Conservation (phyloP, 2,329 filamentous ascomycete species). For the Fusarium sp. region DNA sequence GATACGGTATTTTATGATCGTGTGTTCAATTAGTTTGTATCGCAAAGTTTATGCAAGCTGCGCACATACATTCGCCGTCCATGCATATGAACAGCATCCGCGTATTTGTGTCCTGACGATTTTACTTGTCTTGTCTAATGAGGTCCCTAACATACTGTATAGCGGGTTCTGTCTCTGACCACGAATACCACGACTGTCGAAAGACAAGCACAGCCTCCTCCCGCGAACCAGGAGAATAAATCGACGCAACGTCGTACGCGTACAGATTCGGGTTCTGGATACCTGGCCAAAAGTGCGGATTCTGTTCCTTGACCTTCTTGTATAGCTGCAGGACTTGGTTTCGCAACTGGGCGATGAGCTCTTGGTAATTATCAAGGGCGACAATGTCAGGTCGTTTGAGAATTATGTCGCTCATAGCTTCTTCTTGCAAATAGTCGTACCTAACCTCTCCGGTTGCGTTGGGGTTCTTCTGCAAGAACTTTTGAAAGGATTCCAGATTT, state of each 20-base stretch:
- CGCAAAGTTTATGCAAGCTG: no score
- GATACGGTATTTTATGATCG: no score
- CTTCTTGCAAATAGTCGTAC: slow-evolving; percentile 6
- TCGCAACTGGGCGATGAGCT: neutral
- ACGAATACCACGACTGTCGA: slow-evolving; percentile 22
- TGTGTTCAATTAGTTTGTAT: no score
- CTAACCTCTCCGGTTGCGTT: neutral
- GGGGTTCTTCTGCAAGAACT: neutral
- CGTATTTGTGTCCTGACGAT: no score
- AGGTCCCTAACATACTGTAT: slow-evolving; percentile 5
- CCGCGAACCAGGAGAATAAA: neutral
- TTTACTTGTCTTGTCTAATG: neutral
- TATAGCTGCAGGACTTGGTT: slow-evolving; percentile 6
- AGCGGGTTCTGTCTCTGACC: slow-evolving; percentile 17
- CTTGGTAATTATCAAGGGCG: neutral
- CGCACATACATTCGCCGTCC: no score
- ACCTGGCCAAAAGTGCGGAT: slow-evolving; percentile 20
- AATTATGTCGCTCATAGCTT: slow-evolving; percentile 24
- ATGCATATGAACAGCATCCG: no score
- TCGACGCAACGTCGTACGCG: neutral
- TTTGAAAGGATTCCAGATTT: slow-evolving; percentile 1
- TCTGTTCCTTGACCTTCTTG: slow-evolving; percentile 6
- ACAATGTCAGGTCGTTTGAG: slow-evolving; percentile 7
- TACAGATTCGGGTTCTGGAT: slow-evolving; percentile 11
- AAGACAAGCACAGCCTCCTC: slow-evolving; percentile 29